Percentiles rank a stretch among this genome's conserved stretches.
Evolutionary conservation across 257 asterid species (phyloP).

Genomic region (Avicennia marina): DNA sequence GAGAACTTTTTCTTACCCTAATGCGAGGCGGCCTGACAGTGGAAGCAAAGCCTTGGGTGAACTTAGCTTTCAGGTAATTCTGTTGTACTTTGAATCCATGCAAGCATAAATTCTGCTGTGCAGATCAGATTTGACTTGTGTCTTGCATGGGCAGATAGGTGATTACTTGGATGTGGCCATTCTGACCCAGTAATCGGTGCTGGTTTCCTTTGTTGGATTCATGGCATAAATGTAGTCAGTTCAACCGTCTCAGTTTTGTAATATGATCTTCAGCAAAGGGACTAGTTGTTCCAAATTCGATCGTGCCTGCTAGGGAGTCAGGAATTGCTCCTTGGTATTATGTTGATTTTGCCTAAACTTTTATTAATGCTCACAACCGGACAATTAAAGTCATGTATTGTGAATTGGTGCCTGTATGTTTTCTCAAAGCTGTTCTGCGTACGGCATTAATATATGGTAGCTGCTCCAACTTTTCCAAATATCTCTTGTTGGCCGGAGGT

Average conservation of each 20-base stretch:
- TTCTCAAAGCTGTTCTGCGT: too few species aligned
- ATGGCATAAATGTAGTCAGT: conserved; percentile 3
- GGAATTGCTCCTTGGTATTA: too few species aligned
- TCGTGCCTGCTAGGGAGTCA: too few species aligned
- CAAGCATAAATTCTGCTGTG: neutral
- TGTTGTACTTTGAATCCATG: neutral
- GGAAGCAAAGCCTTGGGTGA: conserved; percentile 79
- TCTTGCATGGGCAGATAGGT: conserved; percentile 58
- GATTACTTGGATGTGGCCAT: conserved; percentile 93
- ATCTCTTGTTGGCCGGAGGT: too few species aligned
- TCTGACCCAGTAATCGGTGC: conserved; percentile 34
- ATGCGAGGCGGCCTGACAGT: conserved; percentile 69
- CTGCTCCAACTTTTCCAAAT: too few species aligned
- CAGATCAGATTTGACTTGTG: conserved; percentile 10
- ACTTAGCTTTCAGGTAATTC: conserved; percentile 71
- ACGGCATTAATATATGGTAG: too few species aligned
- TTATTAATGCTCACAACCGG: too few species aligned
- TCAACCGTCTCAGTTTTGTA: neutral
- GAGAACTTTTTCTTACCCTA: conserved; percentile 66
- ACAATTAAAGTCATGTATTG: too few species aligned
- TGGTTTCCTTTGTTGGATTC: neutral
- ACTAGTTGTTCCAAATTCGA: neutral
- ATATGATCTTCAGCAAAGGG: neutral
- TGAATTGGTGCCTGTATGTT: too few species aligned
- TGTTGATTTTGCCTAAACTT: too few species aligned